Evolutionary conservation across 2,329 filamentous ascomycete species (phyloP), one percentile per base, ranked within the genome.

Genomic region (Penicillium sp.): DNA sequence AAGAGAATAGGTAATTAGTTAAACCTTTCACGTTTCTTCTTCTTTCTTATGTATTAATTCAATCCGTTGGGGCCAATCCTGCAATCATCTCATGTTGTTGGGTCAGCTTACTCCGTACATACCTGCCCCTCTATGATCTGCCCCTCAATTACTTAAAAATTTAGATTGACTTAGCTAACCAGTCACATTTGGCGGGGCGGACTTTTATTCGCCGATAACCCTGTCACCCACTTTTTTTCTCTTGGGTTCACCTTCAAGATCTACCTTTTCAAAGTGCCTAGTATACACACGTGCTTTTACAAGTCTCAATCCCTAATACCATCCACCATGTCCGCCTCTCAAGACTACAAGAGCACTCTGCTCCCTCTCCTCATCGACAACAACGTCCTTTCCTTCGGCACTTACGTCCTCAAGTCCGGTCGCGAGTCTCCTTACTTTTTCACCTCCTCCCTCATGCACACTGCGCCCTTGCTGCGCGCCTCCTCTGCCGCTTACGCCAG

Each of bases 401-500:
- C 71, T 49, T 78, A 71, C 79, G 90, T 92, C 67, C 86, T 99
- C 72, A 99, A 99, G 80, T 97, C 93, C 53, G 90, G 91, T 77
- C 90, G 93, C 70, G 73, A 76, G 68, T 96, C 92, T 13, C 95
- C 95, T 43, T 98, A 98, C 84, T 98, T 98, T 82, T 96, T 98
- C 87, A 97, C 96, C 77, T 92, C 93, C 47, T 92, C 93, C 58
- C 86, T 90, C 68, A 96, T 98, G 78, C 91, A 95, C 82, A 88
- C 87, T 52, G 89, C 89, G 22, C 83, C 87, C 60, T 85, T 96
- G 29, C 86, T 96, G 62, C 84, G 84, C 61, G 86, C 91, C 55
- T 90, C 96, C 65, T 85, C 89, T 52, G 84, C 86, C 42, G 92
- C 93, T 57, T 98, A 93, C 76, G 93, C 93, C 1, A 79, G 82